A percentile compares a stretch with the other conserved stretches of the same genome.
Conservation (phyloP, 1,139 yeast species). For the Yamadazyma atmosphaerica region DNA sequence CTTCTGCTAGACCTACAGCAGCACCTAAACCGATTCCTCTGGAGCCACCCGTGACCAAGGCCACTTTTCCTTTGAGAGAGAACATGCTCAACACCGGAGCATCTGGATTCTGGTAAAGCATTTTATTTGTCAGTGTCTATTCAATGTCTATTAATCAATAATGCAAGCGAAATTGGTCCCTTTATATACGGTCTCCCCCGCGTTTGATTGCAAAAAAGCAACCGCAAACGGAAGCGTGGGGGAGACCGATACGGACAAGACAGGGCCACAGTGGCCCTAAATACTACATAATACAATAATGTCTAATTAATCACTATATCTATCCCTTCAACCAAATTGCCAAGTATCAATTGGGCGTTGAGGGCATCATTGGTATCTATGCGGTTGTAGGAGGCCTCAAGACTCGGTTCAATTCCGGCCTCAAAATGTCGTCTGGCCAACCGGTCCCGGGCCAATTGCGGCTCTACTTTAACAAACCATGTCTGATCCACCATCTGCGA, state of each 20-base stretch:
- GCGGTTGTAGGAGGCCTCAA: slow-evolving; percentile 59
- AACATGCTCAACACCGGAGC: slow-evolving; percentile 20
- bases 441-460: slow-evolving; percentile 49
- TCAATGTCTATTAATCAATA: too few species aligned
- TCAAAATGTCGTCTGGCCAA: slow-evolving; percentile 72
- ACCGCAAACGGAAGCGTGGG: too few species aligned
- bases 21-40: slow-evolving; percentile 38
- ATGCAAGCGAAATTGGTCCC: too few species aligned
- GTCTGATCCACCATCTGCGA: slow-evolving; percentile 34
- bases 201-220: too few species aligned
- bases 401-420: slow-evolving; percentile 60
- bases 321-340: slow-evolving; percentile 3
- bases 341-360: slow-evolving; percentile 58
- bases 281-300: not conserved
- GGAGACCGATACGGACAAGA: too few species aligned
- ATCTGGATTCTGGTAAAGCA: slow-evolving; percentile 14
- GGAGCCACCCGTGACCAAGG: slow-evolving; percentile 36
- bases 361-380: slow-evolving; percentile 67
- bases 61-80: slow-evolving; percentile 35
- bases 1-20: slow-evolving; percentile 36
- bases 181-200: too few species aligned
- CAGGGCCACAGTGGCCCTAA: not conserved
- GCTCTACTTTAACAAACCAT: slow-evolving; percentile 50
- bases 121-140: slow-evolving; percentile 2
- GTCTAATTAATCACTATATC: slow-evolving; percentile 7